Conservation (phyloP, 2,329 filamentous ascomycete genomes). For the Corynespora cassiicola region DNA sequence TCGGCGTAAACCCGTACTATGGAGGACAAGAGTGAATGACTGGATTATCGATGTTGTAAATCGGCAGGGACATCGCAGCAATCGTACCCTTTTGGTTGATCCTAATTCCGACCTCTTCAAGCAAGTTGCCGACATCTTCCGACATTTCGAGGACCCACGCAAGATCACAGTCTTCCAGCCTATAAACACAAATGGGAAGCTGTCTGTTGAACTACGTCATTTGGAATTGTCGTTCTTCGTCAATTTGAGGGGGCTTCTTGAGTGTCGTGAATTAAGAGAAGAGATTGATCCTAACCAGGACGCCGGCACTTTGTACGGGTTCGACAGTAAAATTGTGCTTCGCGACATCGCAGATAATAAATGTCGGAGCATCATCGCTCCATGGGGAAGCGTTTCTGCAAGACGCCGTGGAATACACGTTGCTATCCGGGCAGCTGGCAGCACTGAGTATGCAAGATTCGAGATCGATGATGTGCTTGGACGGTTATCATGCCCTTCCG, state of each 20-base stretch:
- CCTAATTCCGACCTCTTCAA: constrained; percentile 51
- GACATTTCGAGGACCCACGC: constrained; percentile 53
- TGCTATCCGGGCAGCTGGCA: constrained; percentile 36
- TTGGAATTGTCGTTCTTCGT: constrained; percentile 62
- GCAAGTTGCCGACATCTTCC: constrained; percentile 53
- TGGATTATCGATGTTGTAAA: constrained; percentile 47
- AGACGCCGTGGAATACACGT: constrained; percentile 50
- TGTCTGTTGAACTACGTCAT: constrained; percentile 58
- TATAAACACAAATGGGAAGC: background rate
- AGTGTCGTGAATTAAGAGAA: constrained; percentile 56
- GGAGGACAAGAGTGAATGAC: constrained; percentile 42
- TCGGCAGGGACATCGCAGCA: constrained; percentile 34
- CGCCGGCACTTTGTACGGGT: constrained; percentile 63
- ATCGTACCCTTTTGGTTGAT: constrained; percentile 52
- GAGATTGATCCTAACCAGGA: constrained; percentile 62
- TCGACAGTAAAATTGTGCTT: constrained; percentile 64
- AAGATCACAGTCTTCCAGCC: constrained; percentile 58
- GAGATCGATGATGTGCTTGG: constrained; percentile 60
- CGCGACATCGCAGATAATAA: constrained; percentile 46
- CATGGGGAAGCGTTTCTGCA: constrained; percentile 49
- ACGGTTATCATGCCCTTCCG: constrained; percentile 61
- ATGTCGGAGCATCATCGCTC: constrained; percentile 59
- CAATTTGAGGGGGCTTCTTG: constrained; percentile 49
- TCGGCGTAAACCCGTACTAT: constrained; percentile 51
- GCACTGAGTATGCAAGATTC: constrained; percentile 53